Conservation (phyloP, 78 protist species). For the Dictyostelium discoideum region DNA sequence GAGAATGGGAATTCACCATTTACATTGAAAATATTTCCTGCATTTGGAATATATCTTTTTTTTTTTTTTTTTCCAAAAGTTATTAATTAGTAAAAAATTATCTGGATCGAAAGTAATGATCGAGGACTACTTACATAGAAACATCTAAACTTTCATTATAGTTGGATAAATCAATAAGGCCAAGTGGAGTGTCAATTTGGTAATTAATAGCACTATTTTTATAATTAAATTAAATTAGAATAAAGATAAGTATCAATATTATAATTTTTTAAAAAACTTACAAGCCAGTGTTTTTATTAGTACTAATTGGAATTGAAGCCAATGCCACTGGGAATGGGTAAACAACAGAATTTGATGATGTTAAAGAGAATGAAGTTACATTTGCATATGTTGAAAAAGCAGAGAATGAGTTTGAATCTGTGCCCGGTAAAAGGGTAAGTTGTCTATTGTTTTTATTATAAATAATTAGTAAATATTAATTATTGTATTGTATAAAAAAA, state of each 20-base stretch:
- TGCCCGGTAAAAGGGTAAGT: background rate
- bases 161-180: background rate
- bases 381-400: background rate
- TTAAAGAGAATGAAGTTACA: background rate
- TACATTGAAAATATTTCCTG: background rate
- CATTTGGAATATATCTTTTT: background rate
- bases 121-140: background rate
- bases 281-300: background rate
- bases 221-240: background rate
- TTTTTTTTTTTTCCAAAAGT: no score
- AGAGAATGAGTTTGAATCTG: background rate
- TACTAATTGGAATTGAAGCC: background rate
- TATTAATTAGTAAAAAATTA: background rate
- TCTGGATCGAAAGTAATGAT: no score
- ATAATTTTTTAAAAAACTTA: background rate
- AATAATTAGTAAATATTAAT: background rate
- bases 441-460: background rate
- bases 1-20: background rate
- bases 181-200: background rate
- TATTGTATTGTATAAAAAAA: background rate
- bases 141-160: background rate
- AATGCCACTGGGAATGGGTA: background rate
- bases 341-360: background rate
- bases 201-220: background rate
- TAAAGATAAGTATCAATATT: no score